Conservation (phyloP, 495 filamentous ascomycete species). For the Aspergillus saccharolyticus region DNA sequence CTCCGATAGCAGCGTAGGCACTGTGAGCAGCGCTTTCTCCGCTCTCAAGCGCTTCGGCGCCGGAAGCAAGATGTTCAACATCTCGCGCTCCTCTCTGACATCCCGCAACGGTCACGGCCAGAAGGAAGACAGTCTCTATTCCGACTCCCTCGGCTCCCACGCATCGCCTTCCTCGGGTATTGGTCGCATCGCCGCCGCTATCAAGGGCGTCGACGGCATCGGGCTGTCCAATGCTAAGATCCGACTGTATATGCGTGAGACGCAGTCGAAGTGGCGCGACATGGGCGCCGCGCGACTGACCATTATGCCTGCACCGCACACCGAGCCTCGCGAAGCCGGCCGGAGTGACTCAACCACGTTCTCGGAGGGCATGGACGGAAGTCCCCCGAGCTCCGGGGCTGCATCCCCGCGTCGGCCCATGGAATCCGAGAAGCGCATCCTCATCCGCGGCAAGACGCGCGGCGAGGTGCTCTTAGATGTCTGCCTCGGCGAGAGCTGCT, state of each 20-base stretch:
- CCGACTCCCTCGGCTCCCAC: slow-evolving; percentile 41
- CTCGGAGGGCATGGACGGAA: slow-evolving; percentile 18
- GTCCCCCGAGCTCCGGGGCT: slow-evolving; percentile 31
- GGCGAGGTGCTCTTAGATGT: slow-evolving; percentile 71
- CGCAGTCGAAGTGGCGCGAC: slow-evolving; percentile 78
- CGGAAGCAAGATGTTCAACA: slow-evolving; percentile 67
- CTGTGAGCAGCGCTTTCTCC: slow-evolving; percentile 61
- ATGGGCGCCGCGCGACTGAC: slow-evolving; percentile 78
- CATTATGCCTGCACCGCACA: slow-evolving; percentile 67
- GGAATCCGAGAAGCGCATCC: slow-evolving; percentile 70
- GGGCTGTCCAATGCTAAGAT: slow-evolving; percentile 74
- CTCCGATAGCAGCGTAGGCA: slow-evolving; percentile 55
- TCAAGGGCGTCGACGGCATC: slow-evolving; percentile 47
- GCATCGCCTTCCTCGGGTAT: slow-evolving; percentile 48
- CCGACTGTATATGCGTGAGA: slow-evolving; percentile 74
- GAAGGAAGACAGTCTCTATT: slow-evolving; percentile 57
- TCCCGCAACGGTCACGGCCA: slow-evolving; percentile 52
- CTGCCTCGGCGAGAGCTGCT: slow-evolving; percentile 75
- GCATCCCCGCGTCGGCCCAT: slow-evolving; percentile 32
- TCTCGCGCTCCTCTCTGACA: slow-evolving; percentile 58
- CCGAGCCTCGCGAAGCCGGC: slow-evolving; percentile 40
- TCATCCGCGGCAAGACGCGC: slow-evolving; percentile 65
- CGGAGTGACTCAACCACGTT: slow-evolving; percentile 21
- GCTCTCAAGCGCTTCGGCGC: slow-evolving; percentile 67
- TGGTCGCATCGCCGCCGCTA: slow-evolving; percentile 50